phyloP scores from a whole-genome alignment of 352 stramenopile genomes.

The Phytopythium aichiense region DNA sequence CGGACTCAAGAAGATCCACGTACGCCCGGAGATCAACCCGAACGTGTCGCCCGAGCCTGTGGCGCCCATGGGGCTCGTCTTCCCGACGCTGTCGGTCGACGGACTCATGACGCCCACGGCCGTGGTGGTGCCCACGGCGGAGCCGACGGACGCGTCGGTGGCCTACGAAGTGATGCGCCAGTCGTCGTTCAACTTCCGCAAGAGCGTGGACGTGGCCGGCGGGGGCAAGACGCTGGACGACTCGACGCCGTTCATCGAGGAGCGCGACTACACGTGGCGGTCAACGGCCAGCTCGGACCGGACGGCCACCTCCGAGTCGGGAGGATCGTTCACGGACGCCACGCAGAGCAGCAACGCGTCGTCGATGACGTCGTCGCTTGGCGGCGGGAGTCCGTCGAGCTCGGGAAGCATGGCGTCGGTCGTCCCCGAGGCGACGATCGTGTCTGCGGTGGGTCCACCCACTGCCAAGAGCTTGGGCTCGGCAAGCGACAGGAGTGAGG shows the following conservation, averaged over 20 bases:
- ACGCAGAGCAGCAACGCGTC: conserved; percentile 2
- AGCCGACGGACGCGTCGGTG: conserved; percentile 22
- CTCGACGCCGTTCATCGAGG: conserved; percentile 40
- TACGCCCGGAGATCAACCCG: conserved; percentile 70
- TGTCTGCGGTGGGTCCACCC: conserved; percentile 3
- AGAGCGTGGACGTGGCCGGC: conserved; percentile 17
- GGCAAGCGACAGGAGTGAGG: not conserved
- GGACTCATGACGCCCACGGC: conserved; percentile 31
- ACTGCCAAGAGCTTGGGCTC: conserved; percentile 28
- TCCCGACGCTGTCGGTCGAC: conserved; percentile 62
- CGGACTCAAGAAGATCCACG: conserved; percentile 55
- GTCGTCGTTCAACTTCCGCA: conserved; percentile 53
- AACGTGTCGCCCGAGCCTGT: conserved; percentile 82
- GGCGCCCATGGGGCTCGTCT: conserved; percentile 57
- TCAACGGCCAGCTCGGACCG: conserved; percentile 3
- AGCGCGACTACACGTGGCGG: conserved; percentile 45
- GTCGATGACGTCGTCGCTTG: not conserved
- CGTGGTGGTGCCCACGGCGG: conserved; percentile 26
- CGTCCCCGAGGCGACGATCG: conserved; percentile 15
- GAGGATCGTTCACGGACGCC: not conserved
- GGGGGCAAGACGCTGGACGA: conserved; percentile 29
- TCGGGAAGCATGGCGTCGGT: conserved; percentile 11
- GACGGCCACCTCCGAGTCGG: not conserved
- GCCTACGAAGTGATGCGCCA: conserved; percentile 45
- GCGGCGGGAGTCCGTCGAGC: not conserved